Base-by-base conservation (phyloP, 371 early-diverging fungal genomes). In the Umbelopsis sp. region DNA sequence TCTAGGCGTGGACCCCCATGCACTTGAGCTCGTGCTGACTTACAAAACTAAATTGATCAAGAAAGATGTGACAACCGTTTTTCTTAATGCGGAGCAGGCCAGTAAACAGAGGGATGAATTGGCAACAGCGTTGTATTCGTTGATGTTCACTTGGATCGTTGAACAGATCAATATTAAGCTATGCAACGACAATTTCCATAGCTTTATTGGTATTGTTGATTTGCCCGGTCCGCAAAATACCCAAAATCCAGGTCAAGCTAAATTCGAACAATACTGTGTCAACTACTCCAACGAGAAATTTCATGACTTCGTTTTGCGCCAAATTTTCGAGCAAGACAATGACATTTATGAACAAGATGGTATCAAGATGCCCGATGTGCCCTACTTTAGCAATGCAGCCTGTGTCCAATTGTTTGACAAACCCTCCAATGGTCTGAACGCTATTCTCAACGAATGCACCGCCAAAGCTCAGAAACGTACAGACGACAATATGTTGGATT, bases 251-350 rank as follows among this genome's bases (percentile, higher is more conserved):
- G 76, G 70, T 18, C 78, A 53, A 46, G 76, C 73, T 57, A 45
- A 80, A 24, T 94, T 95, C 75, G 91, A 96, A 70, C 87, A 91
- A 64, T 89, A 96, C 69, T 86, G 89, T 20, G 71, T 80, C 72
- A 95, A 97, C 74, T 84, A 92, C 67, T 93, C 94, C 52, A 91
- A 91, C 73, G 97, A 97, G 76, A 89, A 93, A 64, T 77, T 96
- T 12, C 87, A 90, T 50, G 82, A 89, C 44, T 94, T 86, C 70
- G 74, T 88, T 20, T 82, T 86, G 25, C 78, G 83, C n/a, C 87
- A 91, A 50, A 83, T 93, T 63, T 91, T 96, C 81, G 85, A 73
- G 71, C 71, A 63, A 71, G 90, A 65, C 67, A 80, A 66, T 68
- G 84, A 72, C 66, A 79, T 75, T 66, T 90, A 80, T 32, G 75